A percentile compares a stretch with the other conserved stretches of the same genome.
Evolutionary conservation across 2,329 filamentous ascomycete species (phyloP).

Genomic region (Paracorniculantispora psalliotae): DNA sequence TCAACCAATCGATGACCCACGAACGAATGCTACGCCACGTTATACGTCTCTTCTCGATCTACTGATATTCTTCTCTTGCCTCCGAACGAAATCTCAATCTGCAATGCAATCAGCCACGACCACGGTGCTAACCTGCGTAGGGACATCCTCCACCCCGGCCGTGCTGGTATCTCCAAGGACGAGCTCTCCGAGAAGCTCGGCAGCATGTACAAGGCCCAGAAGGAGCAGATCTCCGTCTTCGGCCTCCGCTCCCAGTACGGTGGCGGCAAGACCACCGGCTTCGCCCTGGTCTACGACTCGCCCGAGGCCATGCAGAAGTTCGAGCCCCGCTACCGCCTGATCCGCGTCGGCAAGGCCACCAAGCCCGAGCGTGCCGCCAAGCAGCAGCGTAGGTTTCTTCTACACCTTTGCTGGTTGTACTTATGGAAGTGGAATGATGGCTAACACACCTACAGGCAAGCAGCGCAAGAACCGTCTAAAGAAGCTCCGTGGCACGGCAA

Average conservation of each 20-base stretch:
- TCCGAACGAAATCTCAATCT: neutral
- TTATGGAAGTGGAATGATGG: neutral
- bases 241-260: conserved; percentile 98
- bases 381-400: conserved; percentile 86
- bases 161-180: conserved; percentile 98
- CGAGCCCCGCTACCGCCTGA: conserved; percentile 95
- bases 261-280: conserved; percentile 99
- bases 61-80: neutral
- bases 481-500: conserved; percentile 95
- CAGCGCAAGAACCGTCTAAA: conserved; percentile 99
- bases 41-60: neutral
- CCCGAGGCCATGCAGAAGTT: conserved; percentile 99
- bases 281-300: conserved; percentile 98
- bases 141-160: conserved; percentile 99
- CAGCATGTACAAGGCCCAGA: conserved; percentile 95
- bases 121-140: conserved; percentile 42
- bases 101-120: neutral
- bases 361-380: conserved; percentile 97
- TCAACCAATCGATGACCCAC: neutral
- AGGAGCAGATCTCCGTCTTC: conserved; percentile 97
- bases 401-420: neutral
- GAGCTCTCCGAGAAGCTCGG: conserved; percentile 94
- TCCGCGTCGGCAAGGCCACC: conserved; percentile 84
- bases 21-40: neutral
- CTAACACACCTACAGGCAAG: conserved; percentile 68